A percentile compares a stretch with the other conserved stretches of the same genome.
Evolutionary conservation across 2,329 filamentous ascomycete species (phyloP).

Genomic region (Bipolaris gigantea): DNA sequence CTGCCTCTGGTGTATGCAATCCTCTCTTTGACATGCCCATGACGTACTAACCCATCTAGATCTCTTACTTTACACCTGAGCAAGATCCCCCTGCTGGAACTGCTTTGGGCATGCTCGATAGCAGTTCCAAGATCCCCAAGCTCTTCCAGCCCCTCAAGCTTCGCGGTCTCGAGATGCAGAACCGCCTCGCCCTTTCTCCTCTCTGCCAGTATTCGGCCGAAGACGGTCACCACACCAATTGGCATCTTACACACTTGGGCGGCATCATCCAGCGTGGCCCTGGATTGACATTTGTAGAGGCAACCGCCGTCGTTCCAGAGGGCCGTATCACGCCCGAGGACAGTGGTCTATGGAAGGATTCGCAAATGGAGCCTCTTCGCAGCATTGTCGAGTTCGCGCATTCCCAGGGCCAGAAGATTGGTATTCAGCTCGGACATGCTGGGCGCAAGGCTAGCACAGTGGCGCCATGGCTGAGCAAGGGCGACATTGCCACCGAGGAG

Average conservation of each 20-base stretch:
- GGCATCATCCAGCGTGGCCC: slow-evolving; percentile 77
- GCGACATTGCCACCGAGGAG: slow-evolving; percentile 58
- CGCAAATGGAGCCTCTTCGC: slow-evolving; percentile 72
- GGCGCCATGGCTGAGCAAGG: slow-evolving; percentile 64
- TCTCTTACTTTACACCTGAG: slow-evolving; percentile 53
- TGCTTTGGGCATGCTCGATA: slow-evolving; percentile 51
- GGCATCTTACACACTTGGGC: slow-evolving; percentile 80
- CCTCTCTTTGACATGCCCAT: neutral
- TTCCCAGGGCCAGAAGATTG: slow-evolving; percentile 74
- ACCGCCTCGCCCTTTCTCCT: slow-evolving; percentile 60
- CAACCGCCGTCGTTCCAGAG: slow-evolving; percentile 72
- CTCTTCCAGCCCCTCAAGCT: slow-evolving; percentile 62
- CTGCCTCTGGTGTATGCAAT: slow-evolving; percentile 48
- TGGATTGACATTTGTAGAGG: slow-evolving; percentile 74
- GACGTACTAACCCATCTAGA: slow-evolving; percentile 25
- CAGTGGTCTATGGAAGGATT: slow-evolving; percentile 79
- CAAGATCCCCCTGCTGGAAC: slow-evolving; percentile 53
- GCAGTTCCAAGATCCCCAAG: slow-evolving; percentile 58
- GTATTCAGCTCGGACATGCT: slow-evolving; percentile 80
- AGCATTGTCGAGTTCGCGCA: slow-evolving; percentile 78
- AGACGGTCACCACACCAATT: slow-evolving; percentile 75
- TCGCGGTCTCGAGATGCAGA: slow-evolving; percentile 65
- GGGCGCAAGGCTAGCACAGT: slow-evolving; percentile 65
- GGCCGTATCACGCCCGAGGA: slow-evolving; percentile 84
- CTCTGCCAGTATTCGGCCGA: slow-evolving; percentile 67